These are phyloP conservation scores for Aspergillus arachidicola DNA, from an alignment of 2,329 filamentous ascomycete species.

Conservation along the genomic window DNA sequence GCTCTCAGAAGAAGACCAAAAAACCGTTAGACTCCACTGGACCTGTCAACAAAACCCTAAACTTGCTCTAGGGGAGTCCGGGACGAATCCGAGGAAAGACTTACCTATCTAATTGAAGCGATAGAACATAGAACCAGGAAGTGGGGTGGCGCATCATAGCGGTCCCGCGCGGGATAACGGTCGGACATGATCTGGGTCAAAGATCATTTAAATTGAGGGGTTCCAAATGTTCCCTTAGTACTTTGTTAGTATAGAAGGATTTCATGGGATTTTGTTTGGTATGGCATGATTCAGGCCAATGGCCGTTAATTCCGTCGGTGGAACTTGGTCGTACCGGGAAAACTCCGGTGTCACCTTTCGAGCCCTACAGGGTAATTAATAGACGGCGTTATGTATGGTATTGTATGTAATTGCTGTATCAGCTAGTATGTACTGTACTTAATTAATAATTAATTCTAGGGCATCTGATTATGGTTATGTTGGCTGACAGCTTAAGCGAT, in stretches of 20 bases:
- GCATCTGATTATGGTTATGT: background rate
- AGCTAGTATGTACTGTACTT: background rate
- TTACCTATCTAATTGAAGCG: background rate
- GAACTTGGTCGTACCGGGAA: background rate
- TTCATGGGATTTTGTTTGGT: background rate
- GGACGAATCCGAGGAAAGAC: too few species aligned
- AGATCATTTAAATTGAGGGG: background rate
- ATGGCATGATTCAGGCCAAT: constrained; percentile 2
- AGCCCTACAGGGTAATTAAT: background rate
- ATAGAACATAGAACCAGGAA: background rate
- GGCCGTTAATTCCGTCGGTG: background rate
- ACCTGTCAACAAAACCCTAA: background rate
- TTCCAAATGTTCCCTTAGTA: background rate
- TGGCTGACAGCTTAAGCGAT: background rate
- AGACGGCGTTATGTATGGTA: background rate
- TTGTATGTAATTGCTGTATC: background rate
- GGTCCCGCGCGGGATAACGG: constrained; percentile 1
- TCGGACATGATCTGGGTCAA: constrained; percentile 4
- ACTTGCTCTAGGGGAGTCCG: too few species aligned
- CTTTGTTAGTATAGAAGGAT: background rate
- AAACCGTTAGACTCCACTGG: background rate
- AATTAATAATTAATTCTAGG: background rate
- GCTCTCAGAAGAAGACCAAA: background rate
- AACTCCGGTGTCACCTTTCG: background rate
- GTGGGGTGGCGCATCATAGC: background rate